Conservation (phyloP, 129 eudicot genomes). For the Pulicaria dysenterica region DNA sequence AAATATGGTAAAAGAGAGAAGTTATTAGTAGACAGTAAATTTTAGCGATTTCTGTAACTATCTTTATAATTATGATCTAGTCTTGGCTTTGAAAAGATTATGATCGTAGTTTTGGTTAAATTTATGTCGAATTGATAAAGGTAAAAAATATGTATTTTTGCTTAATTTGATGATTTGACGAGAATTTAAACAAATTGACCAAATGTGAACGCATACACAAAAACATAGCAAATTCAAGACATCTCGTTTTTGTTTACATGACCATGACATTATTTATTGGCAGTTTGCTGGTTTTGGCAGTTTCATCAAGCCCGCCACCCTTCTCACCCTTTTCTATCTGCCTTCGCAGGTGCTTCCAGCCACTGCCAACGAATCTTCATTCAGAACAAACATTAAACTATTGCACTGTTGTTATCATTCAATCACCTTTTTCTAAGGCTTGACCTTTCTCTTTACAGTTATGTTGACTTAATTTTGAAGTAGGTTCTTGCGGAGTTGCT, state of each 20-base stretch:
- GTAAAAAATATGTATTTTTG: too few relatives aligned
- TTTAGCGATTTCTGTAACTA: too few relatives aligned
- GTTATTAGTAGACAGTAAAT: too few relatives aligned
- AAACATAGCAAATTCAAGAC: constrained; percentile 2
- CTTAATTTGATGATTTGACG: too few relatives aligned
- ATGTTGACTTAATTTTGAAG: constrained; percentile 18
- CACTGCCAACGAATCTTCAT: constrained; percentile 35
- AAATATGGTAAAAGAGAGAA: too few relatives aligned
- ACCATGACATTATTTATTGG: constrained; percentile 21
- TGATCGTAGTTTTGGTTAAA: too few relatives aligned
- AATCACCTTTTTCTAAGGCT: constrained; percentile 30
- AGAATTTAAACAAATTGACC: too few relatives aligned
- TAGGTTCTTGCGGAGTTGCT: constrained; percentile 15
- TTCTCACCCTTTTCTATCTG: constrained; percentile 2
- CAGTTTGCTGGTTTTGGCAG: constrained; percentile 23
- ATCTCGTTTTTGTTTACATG: not conserved
- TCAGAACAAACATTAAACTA: constrained; percentile 1
- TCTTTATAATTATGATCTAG: too few relatives aligned
- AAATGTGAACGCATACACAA: constrained; percentile 11
- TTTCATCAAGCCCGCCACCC: constrained; percentile 29
- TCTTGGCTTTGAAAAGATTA: too few relatives aligned
- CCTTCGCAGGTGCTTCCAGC: constrained; percentile 38
- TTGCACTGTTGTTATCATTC: constrained; percentile 27
- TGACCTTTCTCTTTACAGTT: constrained; percentile 30
- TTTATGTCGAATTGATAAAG: too few relatives aligned